A percentile compares a stretch with the other conserved stretches of the same genome.
Conservation (phyloP, 352 stramenopile species). For the Sclerospora graminicola region DNA sequence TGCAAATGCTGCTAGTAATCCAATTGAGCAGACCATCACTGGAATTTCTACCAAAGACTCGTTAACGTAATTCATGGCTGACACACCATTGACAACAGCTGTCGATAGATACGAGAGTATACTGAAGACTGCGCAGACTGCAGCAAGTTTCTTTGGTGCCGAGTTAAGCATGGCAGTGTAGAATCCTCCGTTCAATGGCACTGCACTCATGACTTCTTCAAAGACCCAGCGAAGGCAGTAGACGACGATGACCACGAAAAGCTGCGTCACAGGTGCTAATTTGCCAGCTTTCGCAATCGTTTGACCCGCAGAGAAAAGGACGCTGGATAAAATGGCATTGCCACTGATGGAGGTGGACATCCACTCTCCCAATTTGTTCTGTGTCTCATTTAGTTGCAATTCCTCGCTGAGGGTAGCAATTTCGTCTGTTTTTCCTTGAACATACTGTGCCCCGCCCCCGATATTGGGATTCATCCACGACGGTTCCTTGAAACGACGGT, state of each 20-base stretch:
- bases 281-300: conserved; percentile 48
- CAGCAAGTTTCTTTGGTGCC: conserved; percentile 80
- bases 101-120: conserved; percentile 88
- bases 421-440: conserved; percentile 21
- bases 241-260: conserved; percentile 46
- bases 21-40: conserved; percentile 29
- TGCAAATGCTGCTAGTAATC: conserved; percentile 70
- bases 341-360: conserved; percentile 82
- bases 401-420: conserved; percentile 22
- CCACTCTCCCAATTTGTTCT: conserved; percentile 57
- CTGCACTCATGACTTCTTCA: conserved; percentile 81
- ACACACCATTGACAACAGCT: conserved; percentile 51
- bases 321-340: conserved; percentile 86
- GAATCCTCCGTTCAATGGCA: conserved; percentile 86
- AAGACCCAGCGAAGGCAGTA: conserved; percentile 66
- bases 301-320: conserved; percentile 49
- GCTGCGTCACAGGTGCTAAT: conserved; percentile 67
- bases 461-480: conserved; percentile 64
- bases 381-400: conserved; percentile 11
- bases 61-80: conserved; percentile 74
- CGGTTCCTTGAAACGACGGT: conserved; percentile 47
- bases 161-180: conserved; percentile 89
- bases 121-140: conserved; percentile 48
- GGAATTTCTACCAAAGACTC: conserved; percentile 52
- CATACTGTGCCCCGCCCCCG: conserved; percentile 36